phyloP scores from a whole-genome alignment of 176 grass and related monocot genomes.

The Aegilops sharonensis region DNA sequence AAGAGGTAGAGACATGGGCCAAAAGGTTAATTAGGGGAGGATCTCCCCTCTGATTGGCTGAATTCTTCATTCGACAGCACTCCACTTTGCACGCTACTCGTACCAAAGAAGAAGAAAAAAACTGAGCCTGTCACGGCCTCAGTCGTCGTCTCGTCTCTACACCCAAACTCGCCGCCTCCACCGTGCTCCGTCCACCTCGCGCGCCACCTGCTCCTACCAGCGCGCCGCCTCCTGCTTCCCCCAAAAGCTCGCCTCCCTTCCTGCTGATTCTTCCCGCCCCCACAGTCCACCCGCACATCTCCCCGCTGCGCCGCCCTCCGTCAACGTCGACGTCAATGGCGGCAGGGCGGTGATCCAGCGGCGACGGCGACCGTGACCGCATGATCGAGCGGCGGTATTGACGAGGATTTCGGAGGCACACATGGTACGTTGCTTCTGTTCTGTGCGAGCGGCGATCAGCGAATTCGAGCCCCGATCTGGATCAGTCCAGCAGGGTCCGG shows the following conservation, averaged over 20 bases:
- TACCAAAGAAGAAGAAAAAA: neutral
- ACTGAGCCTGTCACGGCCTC: neutral
- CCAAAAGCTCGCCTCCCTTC: neutral
- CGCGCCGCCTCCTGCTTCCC: neutral
- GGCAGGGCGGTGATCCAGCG: slow-evolving; percentile 22
- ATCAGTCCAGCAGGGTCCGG: neutral
- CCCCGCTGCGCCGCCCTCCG: neutral
- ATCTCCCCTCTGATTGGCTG: neutral
- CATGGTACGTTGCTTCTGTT: slow-evolving; percentile 3
- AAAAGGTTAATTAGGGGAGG: neutral
- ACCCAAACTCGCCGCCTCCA: neutral
- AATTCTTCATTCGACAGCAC: neutral
- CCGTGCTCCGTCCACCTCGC: slow-evolving; percentile 10
- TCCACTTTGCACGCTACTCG: neutral
- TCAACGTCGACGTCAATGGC: slow-evolving; percentile 3
- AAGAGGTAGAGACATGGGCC: slow-evolving; percentile 3
- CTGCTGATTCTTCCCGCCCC: neutral
- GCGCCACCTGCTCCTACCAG: neutral
- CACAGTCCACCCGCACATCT: neutral
- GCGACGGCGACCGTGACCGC: neutral
- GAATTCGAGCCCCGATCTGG: neutral
- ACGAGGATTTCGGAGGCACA: neutral
- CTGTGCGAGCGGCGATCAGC: neutral
- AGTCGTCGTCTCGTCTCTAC: neutral
- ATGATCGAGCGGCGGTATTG: neutral